These are phyloP conservation scores for Chytridiales sp. DNA, from an alignment of 371 early-diverging fungal genomes.

Conservation along the genomic window DNA sequence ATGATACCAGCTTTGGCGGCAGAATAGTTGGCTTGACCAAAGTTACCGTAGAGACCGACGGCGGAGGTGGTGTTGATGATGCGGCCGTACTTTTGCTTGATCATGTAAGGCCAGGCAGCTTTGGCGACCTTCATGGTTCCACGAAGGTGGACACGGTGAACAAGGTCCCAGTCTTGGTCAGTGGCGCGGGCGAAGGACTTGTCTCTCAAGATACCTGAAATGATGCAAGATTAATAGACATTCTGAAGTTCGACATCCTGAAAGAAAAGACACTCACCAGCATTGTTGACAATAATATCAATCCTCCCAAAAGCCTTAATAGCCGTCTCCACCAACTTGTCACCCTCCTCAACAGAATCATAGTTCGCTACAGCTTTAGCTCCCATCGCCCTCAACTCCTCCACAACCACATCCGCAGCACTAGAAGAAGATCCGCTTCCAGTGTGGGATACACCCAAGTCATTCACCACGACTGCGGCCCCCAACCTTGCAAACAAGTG, in stretches of 20 bases:
- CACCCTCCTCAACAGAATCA: constrained; percentile 76
- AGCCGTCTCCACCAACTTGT: constrained; percentile 68
- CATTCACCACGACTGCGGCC: constrained; percentile 86
- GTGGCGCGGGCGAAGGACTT: constrained; percentile 68
- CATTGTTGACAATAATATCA: constrained; percentile 74
- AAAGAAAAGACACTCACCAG: no score
- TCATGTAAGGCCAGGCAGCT: constrained; percentile 73
- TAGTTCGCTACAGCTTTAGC: constrained; percentile 71
- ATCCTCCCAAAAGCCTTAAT: constrained; percentile 67
- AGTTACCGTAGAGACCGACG: constrained; percentile 98
- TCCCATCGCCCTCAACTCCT: constrained; percentile 59
- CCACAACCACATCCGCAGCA: constrained; percentile 71
- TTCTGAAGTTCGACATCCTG: background rate
- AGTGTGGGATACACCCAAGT: constrained; percentile 68
- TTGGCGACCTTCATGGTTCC: constrained; percentile 69
- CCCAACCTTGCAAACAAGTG: constrained; percentile 70
- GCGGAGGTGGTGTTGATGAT: constrained; percentile 79
- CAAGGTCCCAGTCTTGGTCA: constrained; percentile 72
- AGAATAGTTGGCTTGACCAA: constrained; percentile 96
- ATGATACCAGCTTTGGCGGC: constrained; percentile 70
- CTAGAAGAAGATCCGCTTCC: constrained; percentile 41
- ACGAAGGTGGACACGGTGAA: constrained; percentile 66
- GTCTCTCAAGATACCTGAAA: constrained; percentile 64
- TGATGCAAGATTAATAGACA: background rate
- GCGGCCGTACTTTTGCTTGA: constrained; percentile 71